These are phyloP conservation scores for Globisporangium abappressorium DNA, from an alignment of 352 stramenopile species.

Conservation along the genomic window DNA sequence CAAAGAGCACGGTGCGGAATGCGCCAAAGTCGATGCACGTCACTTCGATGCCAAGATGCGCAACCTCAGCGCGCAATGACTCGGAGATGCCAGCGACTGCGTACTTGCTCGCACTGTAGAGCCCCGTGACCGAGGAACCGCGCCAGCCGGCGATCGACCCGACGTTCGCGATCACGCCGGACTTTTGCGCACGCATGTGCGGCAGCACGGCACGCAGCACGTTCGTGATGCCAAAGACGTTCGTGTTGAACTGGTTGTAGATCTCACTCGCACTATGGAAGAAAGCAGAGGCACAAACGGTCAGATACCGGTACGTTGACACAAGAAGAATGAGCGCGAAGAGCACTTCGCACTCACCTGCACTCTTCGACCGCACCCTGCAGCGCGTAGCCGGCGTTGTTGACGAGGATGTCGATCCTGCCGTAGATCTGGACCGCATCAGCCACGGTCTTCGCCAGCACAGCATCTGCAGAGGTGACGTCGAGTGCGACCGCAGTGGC, in stretches of 20 bases:
- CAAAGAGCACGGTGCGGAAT: conserved; percentile 39
- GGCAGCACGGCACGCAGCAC: conserved; percentile 27
- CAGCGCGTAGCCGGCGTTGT: conserved; percentile 46
- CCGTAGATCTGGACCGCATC: conserved; percentile 36
- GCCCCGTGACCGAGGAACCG: conserved; percentile 15
- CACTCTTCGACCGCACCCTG: conserved; percentile 47
- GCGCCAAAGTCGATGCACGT: conserved; percentile 44
- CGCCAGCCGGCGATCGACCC: conserved; percentile 23
- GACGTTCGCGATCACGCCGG: conserved; percentile 32
- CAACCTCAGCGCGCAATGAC: conserved; percentile 24
- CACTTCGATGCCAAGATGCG: conserved; percentile 32
- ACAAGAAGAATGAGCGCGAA: background rate
- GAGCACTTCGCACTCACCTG: conserved; percentile 6
- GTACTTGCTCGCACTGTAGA: conserved; percentile 31
- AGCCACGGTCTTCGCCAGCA: conserved; percentile 26
- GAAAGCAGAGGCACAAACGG: background rate
- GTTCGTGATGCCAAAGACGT: conserved; percentile 28
- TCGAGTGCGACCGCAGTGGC: conserved; percentile 31
- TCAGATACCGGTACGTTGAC: background rate
- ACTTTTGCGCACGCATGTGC: conserved; percentile 27
- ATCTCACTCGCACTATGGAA: conserved; percentile 18
- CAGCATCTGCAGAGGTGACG: conserved; percentile 37
- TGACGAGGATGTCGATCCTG: conserved; percentile 50
- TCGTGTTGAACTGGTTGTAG: conserved; percentile 28
- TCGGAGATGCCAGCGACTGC: conserved; percentile 26